Percentiles rank a stretch among this genome's conserved stretches.
Conservation (phyloP, 345 rosid genomes). For the Linum usitatissimum region DNA sequence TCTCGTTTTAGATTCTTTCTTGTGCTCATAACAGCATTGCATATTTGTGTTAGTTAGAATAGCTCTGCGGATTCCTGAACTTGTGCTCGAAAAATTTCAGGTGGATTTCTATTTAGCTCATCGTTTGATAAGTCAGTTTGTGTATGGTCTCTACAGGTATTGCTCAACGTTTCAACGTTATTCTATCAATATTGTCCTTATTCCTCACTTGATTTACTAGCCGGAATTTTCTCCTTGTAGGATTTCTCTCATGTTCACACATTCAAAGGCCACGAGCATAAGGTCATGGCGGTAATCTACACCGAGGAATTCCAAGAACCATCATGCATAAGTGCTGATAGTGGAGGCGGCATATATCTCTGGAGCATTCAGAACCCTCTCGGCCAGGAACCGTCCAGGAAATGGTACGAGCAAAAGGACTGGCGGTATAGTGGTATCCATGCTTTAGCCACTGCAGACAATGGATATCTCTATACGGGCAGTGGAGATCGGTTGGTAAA, state of each 20-base stretch:
- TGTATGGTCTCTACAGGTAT: slow-evolving; percentile 89
- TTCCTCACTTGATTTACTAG: slow-evolving; percentile 6
- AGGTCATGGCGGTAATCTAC: slow-evolving; percentile 63
- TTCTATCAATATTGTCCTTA: slow-evolving; percentile 7
- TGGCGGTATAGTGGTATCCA: slow-evolving; percentile 95
- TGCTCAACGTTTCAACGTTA: slow-evolving; percentile 4
- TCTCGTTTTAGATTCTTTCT: neutral
- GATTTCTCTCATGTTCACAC: slow-evolving; percentile 76
- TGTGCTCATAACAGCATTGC: neutral
- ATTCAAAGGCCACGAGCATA: slow-evolving; percentile 75
- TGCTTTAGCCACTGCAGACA: slow-evolving; percentile 50
- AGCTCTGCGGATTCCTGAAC: slow-evolving; percentile 12
- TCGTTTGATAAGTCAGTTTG: slow-evolving; percentile 67
- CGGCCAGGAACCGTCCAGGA: slow-evolving; percentile 50
- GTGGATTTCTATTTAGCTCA: slow-evolving; percentile 74
- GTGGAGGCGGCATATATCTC: slow-evolving; percentile 80
- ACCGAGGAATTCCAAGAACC: slow-evolving; percentile 45
- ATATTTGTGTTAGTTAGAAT: neutral
- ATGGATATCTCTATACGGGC: slow-evolving; percentile 63
- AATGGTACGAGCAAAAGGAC: slow-evolving; percentile 83
- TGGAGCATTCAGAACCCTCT: slow-evolving; percentile 56
- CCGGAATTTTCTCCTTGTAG: slow-evolving; percentile 27
- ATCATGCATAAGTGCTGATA: slow-evolving; percentile 65
- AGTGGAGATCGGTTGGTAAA: slow-evolving; percentile 85
- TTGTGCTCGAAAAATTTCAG: slow-evolving; percentile 31